Evolutionary conservation across 331 rosid genomes (phyloP), one percentile per base, ranked within the genome.

Genomic region (Telfairia occidentalis): DNA sequence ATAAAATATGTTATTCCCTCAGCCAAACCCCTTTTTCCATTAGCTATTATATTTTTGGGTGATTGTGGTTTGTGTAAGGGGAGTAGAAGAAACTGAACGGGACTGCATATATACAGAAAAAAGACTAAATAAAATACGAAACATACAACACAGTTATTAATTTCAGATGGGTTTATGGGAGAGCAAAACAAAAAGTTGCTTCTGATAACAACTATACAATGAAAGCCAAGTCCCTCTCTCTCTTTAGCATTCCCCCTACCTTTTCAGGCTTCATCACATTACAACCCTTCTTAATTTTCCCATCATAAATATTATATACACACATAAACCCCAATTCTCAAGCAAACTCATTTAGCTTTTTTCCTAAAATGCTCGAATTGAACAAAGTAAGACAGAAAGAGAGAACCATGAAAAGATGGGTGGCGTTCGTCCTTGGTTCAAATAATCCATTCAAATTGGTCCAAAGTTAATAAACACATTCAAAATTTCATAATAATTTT

Each of bases 341-440:
- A 40, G 12, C n/a, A n/a, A n/a, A n/a, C n/a, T n/a, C n/a, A n/a
- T n/a, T n/a, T n/a, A n/a, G n/a, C n/a, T n/a, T n/a, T n/a, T n/a
- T n/a, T n/a, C n/a, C n/a, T n/a, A n/a, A n/a, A n/a, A n/a, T n/a
- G n/a, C n/a, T n/a, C n/a, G n/a, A 40, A 74, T 28, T 26, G 57
- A 74, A 57, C 16, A 57, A 28, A 40, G n/a, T n/a, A 15, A 10
- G 61, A 42, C 32, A 26, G 23, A 76, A 23, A 21, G 64, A 50
- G 23, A 65, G 61, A 70, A 91, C 98, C 97, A 6, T 95, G 99
- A 40, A 90, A 90, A 30, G 89, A 88, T 30, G 92, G 95, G 37
- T 86, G 99, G 18, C 99, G 99, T 8, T 86, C 90, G 50, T 95
- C 99, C 82, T 95, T 95, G 83, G n/a, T n/a, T n/a, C n/a, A n/a